Evolutionary conservation across 805 yeast genomes (phyloP), one percentile per base, ranked within the genome.

Genomic region (Saturnispora bothae): DNA sequence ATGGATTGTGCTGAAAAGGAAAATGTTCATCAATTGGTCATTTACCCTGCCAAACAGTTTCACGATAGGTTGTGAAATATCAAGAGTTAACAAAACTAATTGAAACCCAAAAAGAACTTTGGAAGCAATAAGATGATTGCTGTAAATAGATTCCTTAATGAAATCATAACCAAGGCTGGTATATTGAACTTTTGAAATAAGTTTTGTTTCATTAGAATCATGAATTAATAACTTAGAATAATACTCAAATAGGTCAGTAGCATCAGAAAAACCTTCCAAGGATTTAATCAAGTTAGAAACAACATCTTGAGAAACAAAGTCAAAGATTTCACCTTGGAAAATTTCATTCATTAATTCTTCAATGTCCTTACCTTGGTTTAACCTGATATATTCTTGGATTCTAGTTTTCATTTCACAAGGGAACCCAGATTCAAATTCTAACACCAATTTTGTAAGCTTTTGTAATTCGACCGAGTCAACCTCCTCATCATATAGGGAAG

Each of bases 241-340:
- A 28, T 59, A 56, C 25, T 67, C 59, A 25, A 73, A 54, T 3
- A 61, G 42, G 2, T 58, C 39, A 27, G 66, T 48, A 8, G 36
- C 45, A 18, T 37, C 34, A 27, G 41, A 42, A 18, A 43, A 57
- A 18, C 49, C 30, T 8, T 43, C 38, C 19, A 54, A 38, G 4
- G 48, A 34, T 15, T 40, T 44, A 26, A 70, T 60, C n/a, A 73
- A 48, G 7, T 50, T 59, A 23, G 58, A 46, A 26, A 68, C 53
- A 26, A 61, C 59, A 1, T 54, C 43, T 26, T 61, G 55, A 42
- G 67, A 66, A 37, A 76, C 57, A 36, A 60, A 58, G 3, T 59
- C 49, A 9, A 67, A 56, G 34, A 78, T 56, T 14, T 59, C 47
- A 1, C 57, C 43, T 23, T 66, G 64, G 43, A 74, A 71, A 5